Conservation (phyloP, 2,329 filamentous ascomycete genomes). For the Diatrype stigma region DNA sequence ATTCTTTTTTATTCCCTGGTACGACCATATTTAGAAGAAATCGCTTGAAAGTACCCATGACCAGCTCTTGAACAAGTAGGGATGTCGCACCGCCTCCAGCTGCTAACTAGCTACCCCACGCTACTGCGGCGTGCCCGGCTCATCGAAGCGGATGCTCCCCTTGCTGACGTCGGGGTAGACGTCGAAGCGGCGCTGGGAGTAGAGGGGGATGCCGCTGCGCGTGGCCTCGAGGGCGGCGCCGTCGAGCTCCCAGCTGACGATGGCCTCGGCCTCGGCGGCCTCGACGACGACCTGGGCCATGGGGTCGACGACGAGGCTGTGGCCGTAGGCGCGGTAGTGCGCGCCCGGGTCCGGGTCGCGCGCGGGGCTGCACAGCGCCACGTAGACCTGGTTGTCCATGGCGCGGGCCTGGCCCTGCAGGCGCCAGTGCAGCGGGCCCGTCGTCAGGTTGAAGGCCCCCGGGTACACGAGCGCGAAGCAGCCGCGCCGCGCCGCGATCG, state of each 20-base stretch:
- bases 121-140: constrained; percentile 14
- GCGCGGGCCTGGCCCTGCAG: constrained; percentile 78
- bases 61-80: no score
- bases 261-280: constrained; percentile 72
- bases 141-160: constrained; percentile 41
- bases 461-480: constrained; percentile 88
- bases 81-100: no score
- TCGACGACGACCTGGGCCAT: constrained; percentile 78
- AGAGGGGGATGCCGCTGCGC: constrained; percentile 79
- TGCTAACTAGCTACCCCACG: no score
- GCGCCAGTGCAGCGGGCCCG: constrained; percentile 87
- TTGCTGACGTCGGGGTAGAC: constrained; percentile 87
- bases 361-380: constrained; percentile 87
- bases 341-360: constrained; percentile 72
- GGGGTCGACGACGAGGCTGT: constrained; percentile 84
- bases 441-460: constrained; percentile 95
- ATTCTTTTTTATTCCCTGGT: no score
- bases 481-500: constrained; percentile 79
- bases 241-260: constrained; percentile 69
- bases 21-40: no score
- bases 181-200: constrained; percentile 84
- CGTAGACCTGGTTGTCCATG: constrained; percentile 91
- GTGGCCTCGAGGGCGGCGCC: constrained; percentile 67
- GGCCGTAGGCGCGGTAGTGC: constrained; percentile 85
- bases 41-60: no score